Conservation (phyloP, 371 early-diverging fungal species). For the Saksenaea vasiformis region DNA sequence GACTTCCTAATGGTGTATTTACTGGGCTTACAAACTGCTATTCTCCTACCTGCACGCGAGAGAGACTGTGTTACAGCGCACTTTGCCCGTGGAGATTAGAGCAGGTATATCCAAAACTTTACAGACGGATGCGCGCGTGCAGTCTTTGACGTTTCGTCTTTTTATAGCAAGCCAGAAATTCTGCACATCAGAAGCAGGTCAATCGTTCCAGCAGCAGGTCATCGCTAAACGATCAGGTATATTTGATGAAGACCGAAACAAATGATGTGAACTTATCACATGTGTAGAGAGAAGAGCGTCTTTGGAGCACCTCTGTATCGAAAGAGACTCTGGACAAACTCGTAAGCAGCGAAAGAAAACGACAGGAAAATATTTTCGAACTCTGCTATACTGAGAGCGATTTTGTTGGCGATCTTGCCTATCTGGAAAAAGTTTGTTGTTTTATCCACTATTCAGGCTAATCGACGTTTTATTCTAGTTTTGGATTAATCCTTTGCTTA, state of each 20-base stretch:
- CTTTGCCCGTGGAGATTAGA: slow-evolving; percentile 80
- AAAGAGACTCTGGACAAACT: slow-evolving; percentile 70
- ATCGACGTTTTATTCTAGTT: slow-evolving; percentile 31
- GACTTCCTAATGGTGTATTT: slow-evolving; percentile 80
- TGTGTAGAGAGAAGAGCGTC: slow-evolving; percentile 33
- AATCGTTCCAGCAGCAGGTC: slow-evolving; percentile 20
- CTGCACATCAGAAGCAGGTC: slow-evolving; percentile 9
- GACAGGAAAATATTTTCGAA: slow-evolving; percentile 95
- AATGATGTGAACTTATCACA: background rate
- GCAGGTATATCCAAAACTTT: slow-evolving; percentile 26
- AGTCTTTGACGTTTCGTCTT: background rate
- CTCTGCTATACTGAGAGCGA: slow-evolving; percentile 89
- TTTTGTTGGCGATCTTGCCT: slow-evolving; percentile 78
- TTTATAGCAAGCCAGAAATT: background rate
- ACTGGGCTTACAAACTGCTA: slow-evolving; percentile 87
- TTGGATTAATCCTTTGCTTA: slow-evolving; percentile 76
- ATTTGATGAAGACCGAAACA: background rate
- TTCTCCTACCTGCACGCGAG: slow-evolving; percentile 86
- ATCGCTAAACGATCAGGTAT: slow-evolving; percentile 5
- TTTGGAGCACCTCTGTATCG: slow-evolving; percentile 68
- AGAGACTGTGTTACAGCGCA: slow-evolving; percentile 81
- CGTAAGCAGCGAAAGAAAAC: slow-evolving; percentile 74
- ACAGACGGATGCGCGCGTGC: background rate
- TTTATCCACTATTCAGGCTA: background rate
- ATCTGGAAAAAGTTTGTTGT: slow-evolving; percentile 59